A percentile compares a stretch with the other conserved stretches of the same genome.
phyloP scores from a whole-genome alignment of 169 alveolate genomes.

The Plasmodium inui region DNA sequence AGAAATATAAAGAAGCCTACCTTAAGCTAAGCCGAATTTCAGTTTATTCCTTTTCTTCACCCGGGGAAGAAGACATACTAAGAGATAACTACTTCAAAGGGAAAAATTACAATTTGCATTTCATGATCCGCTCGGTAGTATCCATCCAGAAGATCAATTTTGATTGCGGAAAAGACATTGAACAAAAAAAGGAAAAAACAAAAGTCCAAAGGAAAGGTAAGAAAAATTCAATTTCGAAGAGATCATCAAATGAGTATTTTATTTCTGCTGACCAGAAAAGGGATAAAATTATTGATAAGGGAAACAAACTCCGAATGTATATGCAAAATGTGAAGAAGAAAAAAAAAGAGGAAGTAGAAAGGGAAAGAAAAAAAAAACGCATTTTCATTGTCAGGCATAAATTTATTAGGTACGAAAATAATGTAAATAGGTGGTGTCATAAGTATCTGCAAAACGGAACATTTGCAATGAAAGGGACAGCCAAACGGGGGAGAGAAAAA shows the following conservation, averaged over 20 bases:
- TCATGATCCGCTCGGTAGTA: background rate
- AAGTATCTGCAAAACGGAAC: background rate
- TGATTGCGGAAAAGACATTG: background rate
- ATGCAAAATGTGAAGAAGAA: conserved; percentile 2
- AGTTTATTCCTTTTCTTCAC: background rate
- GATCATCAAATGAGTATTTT: background rate
- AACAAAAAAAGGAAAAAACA: background rate
- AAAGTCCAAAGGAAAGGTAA: background rate
- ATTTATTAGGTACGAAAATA: conserved; percentile 37
- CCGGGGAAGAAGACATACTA: background rate
- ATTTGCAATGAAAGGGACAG: background rate
- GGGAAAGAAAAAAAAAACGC: conserved; percentile 17
- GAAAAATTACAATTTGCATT: conserved; percentile 15
- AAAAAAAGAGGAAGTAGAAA: conserved; percentile 4
- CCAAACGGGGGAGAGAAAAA: background rate
- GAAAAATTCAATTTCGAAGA: background rate
- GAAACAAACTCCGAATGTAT: background rate
- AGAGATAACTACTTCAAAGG: conserved; percentile 18
- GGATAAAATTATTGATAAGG: conserved; percentile 1
- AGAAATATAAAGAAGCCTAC: conserved; percentile 64
- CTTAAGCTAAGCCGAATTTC: conserved; percentile 2
- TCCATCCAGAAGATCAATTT: background rate
- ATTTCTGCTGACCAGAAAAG: background rate
- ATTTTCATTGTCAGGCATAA: background rate
- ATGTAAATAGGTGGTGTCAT: conserved; percentile 18